Evolutionary conservation across 345 rosid genomes (phyloP), one percentile per base, ranked within the genome.

Genomic region (Draba incana): DNA sequence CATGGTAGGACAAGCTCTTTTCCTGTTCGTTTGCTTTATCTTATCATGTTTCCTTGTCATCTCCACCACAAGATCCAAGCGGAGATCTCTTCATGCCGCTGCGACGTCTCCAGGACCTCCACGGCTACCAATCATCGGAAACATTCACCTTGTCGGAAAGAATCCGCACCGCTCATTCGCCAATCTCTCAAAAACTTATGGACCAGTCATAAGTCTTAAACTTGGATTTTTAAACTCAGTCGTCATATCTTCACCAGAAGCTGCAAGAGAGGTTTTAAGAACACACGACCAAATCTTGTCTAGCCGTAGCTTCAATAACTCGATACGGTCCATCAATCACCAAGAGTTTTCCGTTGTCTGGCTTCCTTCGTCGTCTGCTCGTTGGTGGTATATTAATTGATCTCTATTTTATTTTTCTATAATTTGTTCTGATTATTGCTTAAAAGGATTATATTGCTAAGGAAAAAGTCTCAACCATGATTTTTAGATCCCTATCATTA

Each of bases 191-290:
- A 60, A 71, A 62, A 64, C 62, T 2, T 62, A 81, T 41, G 87
- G 83, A 54, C 85, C 82, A 2, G 57, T 84, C 31, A 81, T 81
- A 66, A 67, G 52, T 55, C 75, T 81, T 15, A 60, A 71, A 39
- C 38, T 71, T 20, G 75, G 75, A 30, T 33, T 15, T 35, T 16
- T 53, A 49, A 42, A 31, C 23, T 28, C 62, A 16, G 59, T 70
- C 25, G 54, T 70, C 10, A 8, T 70, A 27, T 2, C 68, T 30
- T 70, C 75, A 38, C 66, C 74, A 5, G 47, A 69, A 24, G 73
- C 49, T 30, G 66, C 64, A 1, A 58, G 61, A 46, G 65, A 60
- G 23, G 74, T 49, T 15, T 31, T 70, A 4, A 68, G 69, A 24
- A 76, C 73, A 16, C 71, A 81, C 10, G 83, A 81, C 31, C 72